These are phyloP conservation scores for Phaffomyces thermotolerans DNA, from an alignment of 805 yeast species.

Conservation along the genomic window DNA sequence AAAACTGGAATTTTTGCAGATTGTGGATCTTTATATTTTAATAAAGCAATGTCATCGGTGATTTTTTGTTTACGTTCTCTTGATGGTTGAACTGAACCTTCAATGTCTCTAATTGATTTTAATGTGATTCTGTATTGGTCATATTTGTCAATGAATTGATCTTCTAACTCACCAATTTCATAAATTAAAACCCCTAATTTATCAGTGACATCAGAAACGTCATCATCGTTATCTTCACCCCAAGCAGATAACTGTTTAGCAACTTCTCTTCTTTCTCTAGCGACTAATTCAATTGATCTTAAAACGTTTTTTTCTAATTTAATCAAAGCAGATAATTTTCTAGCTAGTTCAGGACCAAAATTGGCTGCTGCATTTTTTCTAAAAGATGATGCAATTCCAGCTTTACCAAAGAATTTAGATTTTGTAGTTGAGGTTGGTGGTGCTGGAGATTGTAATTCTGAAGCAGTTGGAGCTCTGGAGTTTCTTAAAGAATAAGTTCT, in stretches of 20 bases:
- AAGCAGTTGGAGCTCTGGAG: constrained; percentile 74
- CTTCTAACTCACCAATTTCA: constrained; percentile 97
- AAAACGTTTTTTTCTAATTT: constrained; percentile 95
- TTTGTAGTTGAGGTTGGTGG: constrained; percentile 74
- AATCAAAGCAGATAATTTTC: constrained; percentile 84
- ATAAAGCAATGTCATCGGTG: constrained; percentile 94
- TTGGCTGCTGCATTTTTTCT: constrained; percentile 86
- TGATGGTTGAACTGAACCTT: constrained; percentile 95
- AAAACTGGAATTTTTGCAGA: constrained; percentile 91
- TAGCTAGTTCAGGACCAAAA: constrained; percentile 90
- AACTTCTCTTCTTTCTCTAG: constrained; percentile 90
- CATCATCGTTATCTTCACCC: constrained; percentile 98
- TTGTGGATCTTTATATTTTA: constrained; percentile 97
- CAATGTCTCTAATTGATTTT: constrained; percentile 92
- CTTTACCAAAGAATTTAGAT: constrained; percentile 66
- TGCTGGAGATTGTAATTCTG: constrained; percentile 73
- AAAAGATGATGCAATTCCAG: constrained; percentile 59
- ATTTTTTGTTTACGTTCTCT: constrained; percentile 97
- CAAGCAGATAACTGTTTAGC: constrained; percentile 95
- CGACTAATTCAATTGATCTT: constrained; percentile 88
- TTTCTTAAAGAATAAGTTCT: constrained; percentile 80
- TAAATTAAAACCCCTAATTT: constrained; percentile 92
- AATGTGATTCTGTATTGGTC: constrained; percentile 96
- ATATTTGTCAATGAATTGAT: constrained; percentile 95
- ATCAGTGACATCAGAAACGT: constrained; percentile 93